Conservation (phyloP, 2,329 filamentous ascomycete species). For the Fusarium beomiforme region DNA sequence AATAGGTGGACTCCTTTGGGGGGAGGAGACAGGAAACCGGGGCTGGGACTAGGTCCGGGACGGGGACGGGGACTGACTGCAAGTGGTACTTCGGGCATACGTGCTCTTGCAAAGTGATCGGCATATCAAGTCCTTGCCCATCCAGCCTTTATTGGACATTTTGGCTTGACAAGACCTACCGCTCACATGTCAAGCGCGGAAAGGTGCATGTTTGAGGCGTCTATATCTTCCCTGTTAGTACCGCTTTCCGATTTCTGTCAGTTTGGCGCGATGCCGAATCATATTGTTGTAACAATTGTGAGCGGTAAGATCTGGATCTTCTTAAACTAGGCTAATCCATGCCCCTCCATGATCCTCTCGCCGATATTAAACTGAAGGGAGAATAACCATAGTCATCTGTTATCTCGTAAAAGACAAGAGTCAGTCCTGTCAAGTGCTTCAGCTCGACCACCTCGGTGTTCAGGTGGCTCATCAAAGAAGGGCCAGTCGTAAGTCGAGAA, state of each 20-base stretch:
- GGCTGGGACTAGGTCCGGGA: conserved; percentile 29
- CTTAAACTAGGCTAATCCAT: conserved; percentile 11
- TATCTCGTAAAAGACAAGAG: conserved; percentile 23
- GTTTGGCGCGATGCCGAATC: conserved; percentile 36
- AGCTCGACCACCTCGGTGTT: conserved; percentile 14
- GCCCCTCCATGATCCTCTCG: background rate
- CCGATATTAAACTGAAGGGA: background rate
- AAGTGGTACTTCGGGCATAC: conserved; percentile 34
- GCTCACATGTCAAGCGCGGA: conserved; percentile 44
- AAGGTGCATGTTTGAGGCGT: conserved; percentile 31
- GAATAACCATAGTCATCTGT: conserved; percentile 14
- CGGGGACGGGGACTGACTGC: conserved; percentile 25
- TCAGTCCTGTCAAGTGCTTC: conserved; percentile 18
- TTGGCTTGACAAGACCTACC: conserved; percentile 38
- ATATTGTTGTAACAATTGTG: conserved; percentile 23
- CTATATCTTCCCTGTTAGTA: conserved; percentile 27
- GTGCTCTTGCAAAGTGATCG: conserved; percentile 39
- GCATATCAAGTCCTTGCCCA: conserved; percentile 30
- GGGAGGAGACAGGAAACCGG: conserved; percentile 23
- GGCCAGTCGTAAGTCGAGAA: conserved; percentile 14
- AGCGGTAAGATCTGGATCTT: conserved; percentile 29
- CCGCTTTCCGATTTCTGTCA: conserved; percentile 10
- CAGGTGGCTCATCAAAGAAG: conserved; percentile 20
- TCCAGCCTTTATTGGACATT: conserved; percentile 37
- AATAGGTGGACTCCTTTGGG: conserved; percentile 36